Conservation (phyloP, 371 early-diverging fungal species). For the Mortierella sp. region DNA sequence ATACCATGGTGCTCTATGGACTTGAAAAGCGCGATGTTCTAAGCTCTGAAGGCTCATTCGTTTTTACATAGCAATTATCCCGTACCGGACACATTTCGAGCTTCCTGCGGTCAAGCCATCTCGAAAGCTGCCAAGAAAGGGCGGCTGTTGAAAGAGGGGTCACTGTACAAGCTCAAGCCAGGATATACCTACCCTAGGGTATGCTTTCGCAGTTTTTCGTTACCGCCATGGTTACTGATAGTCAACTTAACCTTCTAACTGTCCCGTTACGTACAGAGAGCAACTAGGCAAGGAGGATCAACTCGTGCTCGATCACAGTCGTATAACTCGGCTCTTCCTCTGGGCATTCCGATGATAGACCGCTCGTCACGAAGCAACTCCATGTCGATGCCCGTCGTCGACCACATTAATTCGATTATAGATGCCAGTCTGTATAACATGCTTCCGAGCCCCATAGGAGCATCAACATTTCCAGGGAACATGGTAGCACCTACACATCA, state of each 20-base stretch:
- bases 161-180: conserved; percentile 53
- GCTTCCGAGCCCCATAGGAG: conserved; percentile 14
- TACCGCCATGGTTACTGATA: neutral
- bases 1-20: no score
- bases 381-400: conserved; percentile 2
- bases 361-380: conserved; percentile 5
- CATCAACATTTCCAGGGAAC: conserved; percentile 3
- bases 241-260: neutral
- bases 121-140: conserved; percentile 57
- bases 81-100: conserved; percentile 55
- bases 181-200: conserved; percentile 46
- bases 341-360: conserved; percentile 10
- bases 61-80: conserved; percentile 40
- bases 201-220: no score
- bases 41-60: neutral
- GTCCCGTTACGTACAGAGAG: conserved; percentile 7
- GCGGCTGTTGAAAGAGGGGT: conserved; percentile 44
- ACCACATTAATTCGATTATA: conserved; percentile 28
- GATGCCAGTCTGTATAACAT: conserved; percentile 30
- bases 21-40: no score
- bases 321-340: conserved; percentile 33
- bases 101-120: conserved; percentile 56
- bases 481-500: neutral
- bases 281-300: conserved; percentile 20
- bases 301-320: conserved; percentile 39